These are phyloP conservation scores for Balakata baccata DNA, from an alignment of 345 rosid species.

Conservation along the genomic window DNA sequence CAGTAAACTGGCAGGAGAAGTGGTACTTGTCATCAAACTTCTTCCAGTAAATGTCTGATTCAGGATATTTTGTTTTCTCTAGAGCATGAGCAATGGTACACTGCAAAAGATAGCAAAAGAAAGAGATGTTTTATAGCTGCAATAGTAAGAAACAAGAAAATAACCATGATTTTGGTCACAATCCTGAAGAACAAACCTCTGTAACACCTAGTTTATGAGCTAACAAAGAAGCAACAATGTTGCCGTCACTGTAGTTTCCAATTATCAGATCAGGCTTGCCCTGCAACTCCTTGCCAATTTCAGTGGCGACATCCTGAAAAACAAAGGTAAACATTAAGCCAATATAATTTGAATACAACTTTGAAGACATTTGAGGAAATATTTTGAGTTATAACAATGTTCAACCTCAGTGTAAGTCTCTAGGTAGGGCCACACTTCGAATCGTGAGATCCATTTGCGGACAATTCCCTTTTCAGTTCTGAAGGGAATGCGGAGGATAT, in stretches of 20 bases:
- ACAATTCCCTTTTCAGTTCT: constrained; percentile 74
- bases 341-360: not conserved
- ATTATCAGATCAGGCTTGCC: constrained; percentile 91
- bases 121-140: not conserved
- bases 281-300: constrained; percentile 73
- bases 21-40: constrained; percentile 87
- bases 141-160: not conserved
- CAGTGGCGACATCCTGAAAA: constrained; percentile 71
- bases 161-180: not conserved
- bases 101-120: constrained; percentile 32
- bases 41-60: constrained; percentile 95
- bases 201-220: constrained; percentile 91
- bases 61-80: constrained; percentile 93
- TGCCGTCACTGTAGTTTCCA: constrained; percentile 95
- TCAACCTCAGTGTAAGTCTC: constrained; percentile 83
- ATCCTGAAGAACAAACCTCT: constrained; percentile 49
- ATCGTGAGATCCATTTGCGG: constrained; percentile 86
- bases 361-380: not conserved
- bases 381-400: not conserved
- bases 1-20: constrained; percentile 93
- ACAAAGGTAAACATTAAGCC: not conserved
- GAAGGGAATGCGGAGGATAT: constrained; percentile 87
- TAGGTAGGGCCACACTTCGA: constrained; percentile 96
- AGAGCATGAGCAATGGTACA: constrained; percentile 97
- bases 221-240: constrained; percentile 83